Conservation (phyloP, 257 asterid species). For the Penstemon barbatus region DNA sequence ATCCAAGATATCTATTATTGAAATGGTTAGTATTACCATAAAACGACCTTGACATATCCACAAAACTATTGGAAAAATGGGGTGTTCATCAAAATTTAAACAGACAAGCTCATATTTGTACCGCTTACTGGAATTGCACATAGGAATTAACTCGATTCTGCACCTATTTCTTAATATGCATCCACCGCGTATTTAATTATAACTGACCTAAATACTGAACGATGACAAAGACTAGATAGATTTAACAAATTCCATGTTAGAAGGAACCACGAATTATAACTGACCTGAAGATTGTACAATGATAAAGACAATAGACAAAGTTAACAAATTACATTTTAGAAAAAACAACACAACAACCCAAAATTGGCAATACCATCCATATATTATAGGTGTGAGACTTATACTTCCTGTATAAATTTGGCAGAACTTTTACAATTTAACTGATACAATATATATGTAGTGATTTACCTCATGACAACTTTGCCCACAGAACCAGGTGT, state of each 20-base stretch:
- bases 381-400: background rate
- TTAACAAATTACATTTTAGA: too few species aligned
- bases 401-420: background rate
- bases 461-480: constrained; percentile 56
- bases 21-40: constrained; percentile 2
- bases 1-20: background rate
- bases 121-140: background rate
- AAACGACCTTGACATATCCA: background rate
- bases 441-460: background rate
- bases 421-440: background rate
- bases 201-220: background rate
- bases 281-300: too few species aligned
- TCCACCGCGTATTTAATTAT: background rate
- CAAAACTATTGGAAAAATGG: constrained; percentile 1
- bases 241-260: background rate
- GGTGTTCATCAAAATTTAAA: background rate
- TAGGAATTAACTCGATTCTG: background rate
- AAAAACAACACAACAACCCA: background rate
- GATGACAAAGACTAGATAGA: background rate
- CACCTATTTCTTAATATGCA: background rate
- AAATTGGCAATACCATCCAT: background rate
- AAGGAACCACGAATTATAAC: background rate
- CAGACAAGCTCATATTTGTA: background rate
- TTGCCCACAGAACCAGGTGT: constrained; percentile 55
- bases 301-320: too few species aligned